phyloP scores from a whole-genome alignment of 2,329 filamentous ascomycete species.

The Cadophora sp. region DNA sequence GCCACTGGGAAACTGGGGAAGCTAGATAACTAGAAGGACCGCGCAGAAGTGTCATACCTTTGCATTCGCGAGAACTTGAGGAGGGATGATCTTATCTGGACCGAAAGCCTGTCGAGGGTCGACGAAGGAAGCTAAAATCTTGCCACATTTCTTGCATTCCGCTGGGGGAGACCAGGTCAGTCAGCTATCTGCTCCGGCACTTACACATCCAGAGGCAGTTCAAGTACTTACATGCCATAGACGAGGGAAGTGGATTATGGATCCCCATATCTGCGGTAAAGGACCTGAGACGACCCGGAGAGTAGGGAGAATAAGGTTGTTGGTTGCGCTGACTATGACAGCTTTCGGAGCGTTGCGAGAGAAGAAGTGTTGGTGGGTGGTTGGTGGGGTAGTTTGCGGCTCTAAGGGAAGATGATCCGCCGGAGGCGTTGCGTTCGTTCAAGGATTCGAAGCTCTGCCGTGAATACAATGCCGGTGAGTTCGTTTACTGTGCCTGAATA shows the following conservation, averaged over 20 bases:
- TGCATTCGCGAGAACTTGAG: constrained; percentile 84
- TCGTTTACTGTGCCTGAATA: background rate
- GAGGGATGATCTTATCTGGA: constrained; percentile 96
- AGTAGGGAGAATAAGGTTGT: constrained; percentile 14
- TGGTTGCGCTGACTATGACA: constrained; percentile 16
- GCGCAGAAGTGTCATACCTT: constrained; percentile 64
- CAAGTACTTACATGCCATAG: constrained; percentile 67
- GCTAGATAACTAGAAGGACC: background rate
- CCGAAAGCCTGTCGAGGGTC: constrained; percentile 93
- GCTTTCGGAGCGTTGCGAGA: constrained; percentile 12
- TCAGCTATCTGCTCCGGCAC: constrained; percentile 19
- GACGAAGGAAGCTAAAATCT: constrained; percentile 93
- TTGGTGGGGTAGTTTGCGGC: constrained; percentile 23
- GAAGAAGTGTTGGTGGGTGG: background rate
- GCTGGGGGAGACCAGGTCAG: constrained; percentile 57
- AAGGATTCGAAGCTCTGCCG: constrained; percentile 11
- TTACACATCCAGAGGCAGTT: background rate
- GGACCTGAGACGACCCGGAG: background rate
- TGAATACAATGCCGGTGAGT: constrained; percentile 1
- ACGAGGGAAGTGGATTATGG: constrained; percentile 71
- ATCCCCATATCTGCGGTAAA: constrained; percentile 58
- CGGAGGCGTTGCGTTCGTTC: background rate
- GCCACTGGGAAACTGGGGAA: background rate
- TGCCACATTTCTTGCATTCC: constrained; percentile 96
- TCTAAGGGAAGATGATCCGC: constrained; percentile 13